Base-by-base conservation (phyloP, 495 filamentous ascomycete genomes). In the Podospora conica region DNA sequence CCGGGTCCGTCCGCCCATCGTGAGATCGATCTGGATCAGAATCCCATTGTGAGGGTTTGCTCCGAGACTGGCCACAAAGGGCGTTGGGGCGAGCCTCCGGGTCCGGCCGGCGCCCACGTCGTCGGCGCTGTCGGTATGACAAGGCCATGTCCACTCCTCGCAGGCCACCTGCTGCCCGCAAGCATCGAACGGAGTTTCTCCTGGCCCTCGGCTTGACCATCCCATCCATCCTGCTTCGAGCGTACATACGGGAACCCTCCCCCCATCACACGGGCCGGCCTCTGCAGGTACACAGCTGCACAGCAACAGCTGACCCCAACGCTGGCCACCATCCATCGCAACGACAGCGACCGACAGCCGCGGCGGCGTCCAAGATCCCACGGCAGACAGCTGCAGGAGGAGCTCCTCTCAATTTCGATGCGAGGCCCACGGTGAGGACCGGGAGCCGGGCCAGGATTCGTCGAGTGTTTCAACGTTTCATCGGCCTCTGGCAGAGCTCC, bases 381-480 rank as follows among this genome's bases (percentile, higher is more conserved):
- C 64, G 23, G 23, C 53, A 22, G 24, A 54, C 65, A 61, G 59
- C 53, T 67, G 65, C 65, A 67, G 22, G 40, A 12, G 15, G 15
- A 15, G 25, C 65, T 59, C 65, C 65, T 67, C 60, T 53, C 53
- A 63, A 67, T 63, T 60, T 67, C 60, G 54, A 67, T 58, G 63
- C 28, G 24, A 64, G 55, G 22, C 21, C 55, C 55, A 12, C 55
- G 21, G 55, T 57, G 22, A 57, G 31, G 63, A 21, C 25, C 29
- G 55, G 27, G 54, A 64, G 28, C 54, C 54, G 55, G 33, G 55
- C 18, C 53, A 53, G 63, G 54, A 64, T 64, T 64, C 54, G 63
- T 20, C 63, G 54, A 53, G 3, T 64, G 63, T 64, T 64, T 57
- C 55, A 55, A 55, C 28, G 61, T 63, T 63, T 63, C 61, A 27